phyloP scores from a whole-genome alignment of 257 asterid genomes.

The Prunella vulgaris region DNA sequence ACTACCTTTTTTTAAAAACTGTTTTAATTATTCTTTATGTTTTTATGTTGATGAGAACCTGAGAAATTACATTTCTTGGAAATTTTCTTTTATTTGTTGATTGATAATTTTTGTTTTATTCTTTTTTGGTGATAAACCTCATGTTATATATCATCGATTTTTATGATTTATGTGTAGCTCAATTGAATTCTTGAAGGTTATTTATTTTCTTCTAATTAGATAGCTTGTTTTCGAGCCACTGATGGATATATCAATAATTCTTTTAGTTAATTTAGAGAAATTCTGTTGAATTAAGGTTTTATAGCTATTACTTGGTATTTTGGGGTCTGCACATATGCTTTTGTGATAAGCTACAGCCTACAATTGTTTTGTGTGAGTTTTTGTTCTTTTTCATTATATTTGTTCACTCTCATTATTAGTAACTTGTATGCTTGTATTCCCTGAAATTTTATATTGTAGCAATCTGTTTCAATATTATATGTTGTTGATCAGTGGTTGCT shows the following conservation, averaged over 20 bases:
- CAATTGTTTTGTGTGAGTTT: neutral
- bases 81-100: neutral
- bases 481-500: neutral
- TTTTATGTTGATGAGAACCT: too few relatives aligned
- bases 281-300: too few relatives aligned
- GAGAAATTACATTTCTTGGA: neutral
- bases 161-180: neutral
- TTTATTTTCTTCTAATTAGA: too few relatives aligned
- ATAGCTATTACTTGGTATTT: neutral
- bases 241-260: too few relatives aligned
- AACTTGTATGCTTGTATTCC: neutral
- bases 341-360: neutral
- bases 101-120: neutral
- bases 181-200: neutral
- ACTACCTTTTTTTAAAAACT: too few relatives aligned
- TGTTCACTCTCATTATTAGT: too few relatives aligned
- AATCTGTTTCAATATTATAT: neutral
- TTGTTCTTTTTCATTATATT: too few relatives aligned
- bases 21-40: too few relatives aligned
- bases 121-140: neutral
- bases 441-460: neutral
- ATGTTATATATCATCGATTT: too few relatives aligned
- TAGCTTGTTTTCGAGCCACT: neutral
- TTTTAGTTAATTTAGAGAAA: neutral
- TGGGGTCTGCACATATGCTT: neutral